Base-by-base conservation (phyloP, 768 basidiomycete species). In the Tylopilus felleus region DNA sequence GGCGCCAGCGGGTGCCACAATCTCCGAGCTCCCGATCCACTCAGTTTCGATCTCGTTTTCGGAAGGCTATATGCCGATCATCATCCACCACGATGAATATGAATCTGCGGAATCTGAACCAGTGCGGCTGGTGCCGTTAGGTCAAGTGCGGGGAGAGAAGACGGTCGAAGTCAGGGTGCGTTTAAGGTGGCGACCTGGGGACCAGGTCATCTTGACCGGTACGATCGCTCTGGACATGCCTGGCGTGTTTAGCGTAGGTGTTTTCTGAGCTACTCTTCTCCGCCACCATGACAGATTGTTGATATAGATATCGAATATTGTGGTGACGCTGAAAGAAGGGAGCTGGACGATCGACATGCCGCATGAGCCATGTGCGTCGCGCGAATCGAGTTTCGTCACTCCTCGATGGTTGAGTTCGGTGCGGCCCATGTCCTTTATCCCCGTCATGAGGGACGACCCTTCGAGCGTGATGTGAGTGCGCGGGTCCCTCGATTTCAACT, bases 291-390 rank as follows among this genome's bases (percentile, higher is more conserved):
- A 60, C 29, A 12, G 40, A 43, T 39, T 53, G 45, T 23, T 46
- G 50, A 36, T n/a, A 1, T 47, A 68, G 73, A 54, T 69, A n/a
- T 61, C 67, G 74, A 83, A 59, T 77, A 62, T 86, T 1, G 65
- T 80, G 2, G 56, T 84, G 35, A 80, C 76, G 0, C 63, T 92
- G 23, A 74, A 77, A 51, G 77, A 86, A 65, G 80, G 80, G 35
- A 73, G 67, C 27, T 93, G 91, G 91, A 79, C 73, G 40, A 74
- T 93, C 23, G 77, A 87, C 40, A 68, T 93, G 29, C 80, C 83
- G 1, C 72, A 85, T 47, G 72, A 77, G 21, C 76, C 80, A 1
- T 71, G 69, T 51, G 65, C 61, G 17, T 60, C 67, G 28, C 75
- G 75, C 9, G 69, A 71, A 33, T 73, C 71, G 28, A 57, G 62